A percentile compares a stretch with the other conserved stretches of the same genome.
phyloP scores from a whole-genome alignment of 176 grass and related monocot species.

The Eragrostis nindensis region DNA sequence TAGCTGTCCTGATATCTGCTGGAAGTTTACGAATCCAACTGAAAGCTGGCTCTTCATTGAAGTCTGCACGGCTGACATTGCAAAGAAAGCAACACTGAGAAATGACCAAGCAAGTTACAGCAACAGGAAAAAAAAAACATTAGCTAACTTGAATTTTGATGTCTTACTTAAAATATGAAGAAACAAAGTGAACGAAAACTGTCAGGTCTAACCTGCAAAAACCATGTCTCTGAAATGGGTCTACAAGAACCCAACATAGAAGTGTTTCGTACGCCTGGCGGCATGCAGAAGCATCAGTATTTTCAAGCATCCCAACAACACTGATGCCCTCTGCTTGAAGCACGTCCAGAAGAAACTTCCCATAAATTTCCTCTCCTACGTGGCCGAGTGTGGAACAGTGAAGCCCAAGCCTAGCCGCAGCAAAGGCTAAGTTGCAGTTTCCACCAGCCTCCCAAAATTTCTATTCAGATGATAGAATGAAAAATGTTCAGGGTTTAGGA shows the following conservation, averaged over 20 bases:
- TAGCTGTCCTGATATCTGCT: constrained; percentile 62
- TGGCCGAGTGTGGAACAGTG: constrained; percentile 77
- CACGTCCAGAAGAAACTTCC: constrained; percentile 93
- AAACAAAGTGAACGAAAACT: constrained; percentile 1
- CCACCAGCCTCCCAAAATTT: constrained; percentile 97
- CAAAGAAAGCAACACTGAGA: constrained; percentile 39
- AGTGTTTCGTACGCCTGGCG: constrained; percentile 72
- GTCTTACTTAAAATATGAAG: background rate
- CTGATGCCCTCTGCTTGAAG: constrained; percentile 69
- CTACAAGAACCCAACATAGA: constrained; percentile 93
- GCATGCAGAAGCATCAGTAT: constrained; percentile 46
- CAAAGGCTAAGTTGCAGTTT: constrained; percentile 89
- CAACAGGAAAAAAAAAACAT: background rate
- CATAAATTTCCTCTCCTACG: constrained; percentile 90
- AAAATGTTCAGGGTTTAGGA: background rate
- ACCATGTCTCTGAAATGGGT: constrained; percentile 92
- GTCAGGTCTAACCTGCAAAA: constrained; percentile 76
- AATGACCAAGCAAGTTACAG: background rate
- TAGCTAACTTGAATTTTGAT: background rate
- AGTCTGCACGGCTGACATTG: constrained; percentile 79
- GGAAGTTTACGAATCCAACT: constrained; percentile 84
- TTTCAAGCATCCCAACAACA: constrained; percentile 85
- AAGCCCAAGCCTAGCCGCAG: constrained; percentile 87
- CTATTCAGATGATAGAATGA: constrained; percentile 44
- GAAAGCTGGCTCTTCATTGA: constrained; percentile 83